A percentile compares a stretch with the other conserved stretches of the same genome.
Evolutionary conservation across 2,329 filamentous ascomycete genomes (phyloP).

Genomic region (Huntiella abstrusa): DNA sequence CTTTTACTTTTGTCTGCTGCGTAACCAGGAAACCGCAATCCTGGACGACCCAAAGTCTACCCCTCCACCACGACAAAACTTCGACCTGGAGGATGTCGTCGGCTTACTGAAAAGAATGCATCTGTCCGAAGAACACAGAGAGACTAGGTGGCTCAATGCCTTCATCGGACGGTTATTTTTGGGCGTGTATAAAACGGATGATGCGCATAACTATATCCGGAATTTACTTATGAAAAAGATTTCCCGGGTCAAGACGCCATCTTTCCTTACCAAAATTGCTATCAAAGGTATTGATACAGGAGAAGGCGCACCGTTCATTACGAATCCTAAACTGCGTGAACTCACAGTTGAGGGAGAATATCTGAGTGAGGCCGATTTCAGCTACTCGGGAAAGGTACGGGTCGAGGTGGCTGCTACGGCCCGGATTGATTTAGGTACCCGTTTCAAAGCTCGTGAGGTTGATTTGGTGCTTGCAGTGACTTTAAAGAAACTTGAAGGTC

Average conservation of each 20-base stretch:
- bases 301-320: constrained; percentile 71
- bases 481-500: constrained; percentile 69
- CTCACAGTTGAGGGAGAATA: constrained; percentile 84
- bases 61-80: constrained; percentile 43
- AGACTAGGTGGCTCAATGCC: constrained; percentile 88
- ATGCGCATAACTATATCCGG: constrained; percentile 60
- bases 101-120: constrained; percentile 78
- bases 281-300: constrained; percentile 73
- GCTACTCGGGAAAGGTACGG: constrained; percentile 75
- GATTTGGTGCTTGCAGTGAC: constrained; percentile 75
- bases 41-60: constrained; percentile 21
- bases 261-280: constrained; percentile 71
- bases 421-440: constrained; percentile 70
- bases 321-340: constrained; percentile 72
- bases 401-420: constrained; percentile 85
- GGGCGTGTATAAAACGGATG: constrained; percentile 65
- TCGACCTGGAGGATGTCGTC: constrained; percentile 74
- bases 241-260: constrained; percentile 74
- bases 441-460: constrained; percentile 81
- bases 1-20: constrained; percentile 84
- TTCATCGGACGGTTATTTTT: constrained; percentile 77
- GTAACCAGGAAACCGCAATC: constrained; percentile 57
- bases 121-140: constrained; percentile 74
- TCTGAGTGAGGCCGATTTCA: constrained; percentile 67
- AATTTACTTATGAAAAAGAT: constrained; percentile 94